Evolutionary conservation across 2,329 filamentous ascomycete genomes (phyloP).

Genomic region (Penicillium sp.): DNA sequence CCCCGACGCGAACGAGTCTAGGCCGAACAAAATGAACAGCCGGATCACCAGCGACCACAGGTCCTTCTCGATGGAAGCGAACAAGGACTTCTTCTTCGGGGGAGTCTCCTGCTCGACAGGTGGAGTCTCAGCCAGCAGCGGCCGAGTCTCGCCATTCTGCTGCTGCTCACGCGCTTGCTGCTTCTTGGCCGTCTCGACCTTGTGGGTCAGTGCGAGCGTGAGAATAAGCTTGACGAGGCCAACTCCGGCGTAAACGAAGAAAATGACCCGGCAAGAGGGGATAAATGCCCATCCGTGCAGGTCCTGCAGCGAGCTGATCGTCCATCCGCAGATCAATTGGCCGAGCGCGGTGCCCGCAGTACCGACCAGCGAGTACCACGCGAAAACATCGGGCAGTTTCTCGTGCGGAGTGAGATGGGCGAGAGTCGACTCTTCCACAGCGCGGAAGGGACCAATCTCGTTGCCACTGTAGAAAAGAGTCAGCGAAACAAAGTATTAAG

Average conservation of each 20-base stretch:
- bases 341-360: constrained; percentile 64
- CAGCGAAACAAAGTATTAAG: background rate
- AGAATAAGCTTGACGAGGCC: constrained; percentile 61
- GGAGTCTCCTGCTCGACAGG: constrained; percentile 12
- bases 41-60: constrained; percentile 41
- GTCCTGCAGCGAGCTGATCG: constrained; percentile 54
- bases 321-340: constrained; percentile 61
- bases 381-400: constrained; percentile 63
- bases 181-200: constrained; percentile 46
- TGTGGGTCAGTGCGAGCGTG: constrained; percentile 52
- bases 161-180: constrained; percentile 22
- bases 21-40: constrained; percentile 66
- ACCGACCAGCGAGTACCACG: constrained; percentile 62
- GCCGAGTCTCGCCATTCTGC: constrained; percentile 39
- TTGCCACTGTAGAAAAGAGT: constrained; percentile 49
- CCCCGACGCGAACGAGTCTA: constrained; percentile 72
- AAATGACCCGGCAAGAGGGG: constrained; percentile 58
- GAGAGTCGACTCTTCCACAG: constrained; percentile 66
- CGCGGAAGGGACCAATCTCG: constrained; percentile 68
- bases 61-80: constrained; percentile 60
- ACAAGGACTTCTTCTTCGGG: constrained; percentile 39
- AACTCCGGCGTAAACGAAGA: constrained; percentile 59
- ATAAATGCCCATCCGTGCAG: constrained; percentile 48
- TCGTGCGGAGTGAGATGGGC: constrained; percentile 60
- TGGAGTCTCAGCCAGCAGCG: constrained; percentile 29